Conservation (phyloP, 305 asterid genomes). For the Solanum hybrid region DNA sequence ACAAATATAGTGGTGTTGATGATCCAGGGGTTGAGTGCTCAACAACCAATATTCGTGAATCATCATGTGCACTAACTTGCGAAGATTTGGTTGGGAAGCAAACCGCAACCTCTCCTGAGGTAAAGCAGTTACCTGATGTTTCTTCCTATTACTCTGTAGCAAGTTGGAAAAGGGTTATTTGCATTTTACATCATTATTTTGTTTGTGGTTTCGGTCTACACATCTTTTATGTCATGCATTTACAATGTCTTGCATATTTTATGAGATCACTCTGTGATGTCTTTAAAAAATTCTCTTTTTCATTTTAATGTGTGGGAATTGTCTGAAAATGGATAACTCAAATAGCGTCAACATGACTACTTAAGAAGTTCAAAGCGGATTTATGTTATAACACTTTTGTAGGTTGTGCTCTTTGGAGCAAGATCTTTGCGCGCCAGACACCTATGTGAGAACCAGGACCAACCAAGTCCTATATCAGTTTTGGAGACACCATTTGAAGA, state of each 20-base stretch:
- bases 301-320: background rate
- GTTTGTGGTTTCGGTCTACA: background rate
- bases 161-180: background rate
- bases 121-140: conserved; percentile 18
- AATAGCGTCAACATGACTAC: background rate
- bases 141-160: background rate
- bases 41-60: conserved; percentile 24
- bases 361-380: background rate
- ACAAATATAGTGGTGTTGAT: conserved; percentile 19
- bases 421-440: conserved; percentile 32
- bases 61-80: conserved; percentile 27
- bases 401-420: conserved; percentile 25
- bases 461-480: conserved; percentile 87
- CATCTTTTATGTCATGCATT: background rate
- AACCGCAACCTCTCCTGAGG: conserved; percentile 41
- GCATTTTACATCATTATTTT: background rate
- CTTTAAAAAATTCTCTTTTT: background rate
- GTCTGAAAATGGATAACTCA: background rate
- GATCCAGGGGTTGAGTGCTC: conserved; percentile 23
- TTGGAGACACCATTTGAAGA: conserved; percentile 66
- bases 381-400: conserved; percentile 15
- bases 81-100: conserved; percentile 24
- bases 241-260: background rate
- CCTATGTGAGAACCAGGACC: conserved; percentile 63
- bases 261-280: background rate